Evolutionary conservation across 163 green algal species (phyloP).

Genomic region (Scenedesmus sp.): DNA sequence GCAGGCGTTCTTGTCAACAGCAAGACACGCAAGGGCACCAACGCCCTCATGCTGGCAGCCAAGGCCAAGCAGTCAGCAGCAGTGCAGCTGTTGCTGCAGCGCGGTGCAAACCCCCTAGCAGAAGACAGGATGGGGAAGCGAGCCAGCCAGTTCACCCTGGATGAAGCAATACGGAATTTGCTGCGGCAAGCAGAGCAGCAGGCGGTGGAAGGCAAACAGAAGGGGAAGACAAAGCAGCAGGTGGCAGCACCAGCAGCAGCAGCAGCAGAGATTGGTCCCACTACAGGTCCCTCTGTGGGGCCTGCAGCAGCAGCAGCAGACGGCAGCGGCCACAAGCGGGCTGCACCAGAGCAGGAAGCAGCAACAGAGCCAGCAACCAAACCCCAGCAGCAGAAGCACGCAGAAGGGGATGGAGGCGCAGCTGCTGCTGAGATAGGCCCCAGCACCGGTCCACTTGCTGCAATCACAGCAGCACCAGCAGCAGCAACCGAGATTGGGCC

Average conservation of each 20-base stretch:
- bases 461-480: not conserved
- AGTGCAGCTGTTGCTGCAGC: conserved; percentile 71
- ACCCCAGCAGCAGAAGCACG: conserved; percentile 9
- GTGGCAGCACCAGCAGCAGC: conserved; percentile 26
- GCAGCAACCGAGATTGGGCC: not conserved
- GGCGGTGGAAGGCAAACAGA: not conserved
- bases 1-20: conserved; percentile 62
- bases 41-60: conserved; percentile 64
- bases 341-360: not conserved
- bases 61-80: conserved; percentile 61
- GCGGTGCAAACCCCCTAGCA: conserved; percentile 73
- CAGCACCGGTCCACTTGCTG: not conserved
- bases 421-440: not conserved
- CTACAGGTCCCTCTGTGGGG: not conserved
- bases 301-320: conserved; percentile 22
- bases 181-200: conserved; percentile 53
- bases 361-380: not conserved
- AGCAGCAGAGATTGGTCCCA: not conserved
- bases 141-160: conserved; percentile 66
- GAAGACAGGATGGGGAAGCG: conserved; percentile 70
- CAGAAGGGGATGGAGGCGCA: not conserved
- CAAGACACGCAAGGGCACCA: conserved; percentile 67
- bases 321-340: conserved; percentile 35
- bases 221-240: not conserved
- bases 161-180: conserved; percentile 41